phyloP scores from a whole-genome alignment of 2,329 filamentous ascomycete species.

The Gnomoniopsis sp. region DNA sequence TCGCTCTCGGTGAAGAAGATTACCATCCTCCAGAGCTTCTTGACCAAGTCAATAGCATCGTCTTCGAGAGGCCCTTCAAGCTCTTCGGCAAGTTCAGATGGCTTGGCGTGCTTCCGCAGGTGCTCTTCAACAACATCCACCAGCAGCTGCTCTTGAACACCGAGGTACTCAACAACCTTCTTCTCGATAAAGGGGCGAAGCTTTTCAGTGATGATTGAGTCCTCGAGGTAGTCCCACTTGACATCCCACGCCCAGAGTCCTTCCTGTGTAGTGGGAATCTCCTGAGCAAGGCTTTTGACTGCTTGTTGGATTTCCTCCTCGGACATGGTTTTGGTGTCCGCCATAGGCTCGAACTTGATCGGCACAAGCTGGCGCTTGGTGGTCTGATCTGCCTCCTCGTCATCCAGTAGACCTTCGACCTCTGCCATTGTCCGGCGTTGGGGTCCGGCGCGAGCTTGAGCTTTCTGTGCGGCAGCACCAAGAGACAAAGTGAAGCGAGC shows the following conservation, averaged over 20 bases:
- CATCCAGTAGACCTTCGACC: constrained; percentile 89
- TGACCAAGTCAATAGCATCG: constrained; percentile 88
- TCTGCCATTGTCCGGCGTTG: constrained; percentile 82
- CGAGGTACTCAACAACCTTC: constrained; percentile 95
- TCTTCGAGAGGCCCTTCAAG: constrained; percentile 89
- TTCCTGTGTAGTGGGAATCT: constrained; percentile 84
- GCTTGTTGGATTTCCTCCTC: constrained; percentile 86
- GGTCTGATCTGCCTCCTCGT: constrained; percentile 78
- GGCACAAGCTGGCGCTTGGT: constrained; percentile 75
- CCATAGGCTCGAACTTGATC: constrained; percentile 73
- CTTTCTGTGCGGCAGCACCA: constrained; percentile 78
- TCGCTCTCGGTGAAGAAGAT: constrained; percentile 97
- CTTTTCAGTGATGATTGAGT: constrained; percentile 76
- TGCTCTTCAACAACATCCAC: constrained; percentile 91
- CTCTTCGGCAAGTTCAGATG: constrained; percentile 79
- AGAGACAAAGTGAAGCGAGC: constrained; percentile 91
- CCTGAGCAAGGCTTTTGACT: constrained; percentile 75
- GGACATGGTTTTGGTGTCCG: constrained; percentile 65
- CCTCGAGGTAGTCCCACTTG: constrained; percentile 88
- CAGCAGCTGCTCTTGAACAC: constrained; percentile 92
- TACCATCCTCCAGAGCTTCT: constrained; percentile 97
- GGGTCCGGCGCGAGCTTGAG: constrained; percentile 51
- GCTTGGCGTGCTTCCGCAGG: constrained; percentile 68
- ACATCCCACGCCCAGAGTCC: constrained; percentile 91
- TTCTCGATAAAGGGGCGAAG: constrained; percentile 94